A percentile compares a stretch with the other conserved stretches of the same genome.
Evolutionary conservation across 2,329 filamentous ascomycete genomes (phyloP).

Genomic region (Rhynchosporium secalis): DNA sequence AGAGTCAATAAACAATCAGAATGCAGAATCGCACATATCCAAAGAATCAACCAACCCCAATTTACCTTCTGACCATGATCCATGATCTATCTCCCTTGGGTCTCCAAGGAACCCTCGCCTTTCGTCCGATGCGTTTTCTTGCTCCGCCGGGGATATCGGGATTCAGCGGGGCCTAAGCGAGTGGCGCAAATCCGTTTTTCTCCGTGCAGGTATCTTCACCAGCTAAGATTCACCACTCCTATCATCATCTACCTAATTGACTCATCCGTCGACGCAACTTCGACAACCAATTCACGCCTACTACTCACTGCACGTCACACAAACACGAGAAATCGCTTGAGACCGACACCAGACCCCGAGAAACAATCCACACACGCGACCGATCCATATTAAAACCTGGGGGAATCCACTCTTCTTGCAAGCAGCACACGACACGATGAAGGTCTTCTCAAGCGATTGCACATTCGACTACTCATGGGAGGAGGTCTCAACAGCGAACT

Average conservation of each 20-base stretch:
- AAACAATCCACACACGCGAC: constrained; percentile 14
- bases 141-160: neutral
- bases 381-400: constrained; percentile 9
- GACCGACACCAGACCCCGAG: neutral
- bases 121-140: neutral
- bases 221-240: neutral
- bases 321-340: constrained; percentile 2
- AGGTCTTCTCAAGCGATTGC: constrained; percentile 87
- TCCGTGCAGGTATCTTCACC: constrained; percentile 3
- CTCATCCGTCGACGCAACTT: neutral
- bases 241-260: neutral
- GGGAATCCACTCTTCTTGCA: constrained; percentile 26
- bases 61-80: no score
- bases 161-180: constrained; percentile 1
- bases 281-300: neutral
- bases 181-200: neutral
- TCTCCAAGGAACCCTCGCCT: neutral
- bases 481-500: constrained; percentile 95
- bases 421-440: constrained; percentile 60
- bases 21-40: no score
- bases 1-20: no score
- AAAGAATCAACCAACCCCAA: no score
- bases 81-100: neutral
- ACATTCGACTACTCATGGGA: constrained; percentile 99
- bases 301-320: neutral